Conservation (phyloP, 1,139 yeast genomes). For the Yamadazyma songkhlaensis region DNA sequence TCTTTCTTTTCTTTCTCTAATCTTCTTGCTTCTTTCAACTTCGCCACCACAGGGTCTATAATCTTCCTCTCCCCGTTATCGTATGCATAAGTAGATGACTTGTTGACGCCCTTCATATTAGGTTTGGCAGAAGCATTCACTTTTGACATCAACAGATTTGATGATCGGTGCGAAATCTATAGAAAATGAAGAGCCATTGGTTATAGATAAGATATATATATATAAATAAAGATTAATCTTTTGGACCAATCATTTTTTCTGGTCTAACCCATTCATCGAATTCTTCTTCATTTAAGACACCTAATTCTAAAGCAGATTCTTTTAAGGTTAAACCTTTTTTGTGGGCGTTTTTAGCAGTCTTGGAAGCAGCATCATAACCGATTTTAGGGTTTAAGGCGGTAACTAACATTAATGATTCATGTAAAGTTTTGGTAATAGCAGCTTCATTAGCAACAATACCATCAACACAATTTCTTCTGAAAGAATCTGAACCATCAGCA, state of each 20-base stretch:
- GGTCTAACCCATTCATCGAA: constrained; percentile 98
- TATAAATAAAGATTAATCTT: constrained; percentile 27
- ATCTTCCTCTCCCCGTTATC: constrained; percentile 13
- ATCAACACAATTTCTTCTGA: constrained; percentile 91
- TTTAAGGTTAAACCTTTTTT: constrained; percentile 95
- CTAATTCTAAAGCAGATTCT: constrained; percentile 89
- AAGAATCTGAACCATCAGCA: constrained; percentile 86
- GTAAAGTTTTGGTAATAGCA: constrained; percentile 80
- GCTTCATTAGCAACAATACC: constrained; percentile 89
- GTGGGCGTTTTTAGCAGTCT: constrained; percentile 98
- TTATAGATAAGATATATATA: constrained; percentile 1
- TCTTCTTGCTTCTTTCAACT: constrained; percentile 63
- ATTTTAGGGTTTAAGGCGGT: constrained; percentile 98
- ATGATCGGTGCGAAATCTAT: not conserved
- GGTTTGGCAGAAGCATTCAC: not conserved
- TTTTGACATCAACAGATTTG: not conserved
- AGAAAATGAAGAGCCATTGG: not conserved
- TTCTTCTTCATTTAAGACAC: constrained; percentile 76
- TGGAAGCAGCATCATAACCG: constrained; percentile 95
- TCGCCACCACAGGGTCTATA: constrained; percentile 54
- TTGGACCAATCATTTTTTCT: constrained; percentile 97
- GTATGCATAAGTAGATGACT: constrained; percentile 12
- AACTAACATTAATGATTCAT: constrained; percentile 95
- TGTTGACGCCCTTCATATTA: not conserved
- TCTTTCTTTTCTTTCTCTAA: constrained; percentile 50